Base-by-base conservation (phyloP, 2,329 filamentous ascomycete species). In the Calonectria pseudoturangicola region DNA sequence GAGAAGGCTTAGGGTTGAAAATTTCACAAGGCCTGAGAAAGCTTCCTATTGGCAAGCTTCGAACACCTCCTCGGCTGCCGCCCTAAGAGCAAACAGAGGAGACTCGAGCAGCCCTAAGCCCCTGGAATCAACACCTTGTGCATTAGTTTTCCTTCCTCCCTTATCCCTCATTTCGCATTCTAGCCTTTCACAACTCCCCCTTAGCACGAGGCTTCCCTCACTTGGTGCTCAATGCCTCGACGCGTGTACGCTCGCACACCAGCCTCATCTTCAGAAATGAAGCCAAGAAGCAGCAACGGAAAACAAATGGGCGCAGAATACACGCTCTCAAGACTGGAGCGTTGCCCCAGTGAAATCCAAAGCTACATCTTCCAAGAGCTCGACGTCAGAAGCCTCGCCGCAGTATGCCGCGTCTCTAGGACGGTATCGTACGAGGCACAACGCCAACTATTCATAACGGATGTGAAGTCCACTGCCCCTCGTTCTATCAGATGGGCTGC, bases 21-120 rank as follows among this genome's bases (percentile, higher is more conserved):
- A 13, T 25, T 12, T 16, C 16, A 8, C 6, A 4, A 39, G 13
- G 15, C 27, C 12, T 33, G 4, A 8, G n/a, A 21, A 10, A 12
- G 54, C 54, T 12, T 18, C 54, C 41, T 25, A 58, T 58, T 47
- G 58, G 58, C 9, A 63, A 27, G 2, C 25, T 10, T 18, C 7
- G 9, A 33, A 15, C 27, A 21, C 27, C 41, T 21, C 25, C 58
- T 47, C 27, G 8, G 41, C 25, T 33, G 41, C 25, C 8, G 41
- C 25, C 27, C 58, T 63, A 47, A 39, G 27, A 63, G 58, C 58
- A 63, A 63, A 45, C 58, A 63, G 58, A 63, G 27, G 41, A 4
- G 18, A 28, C 27, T 43, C 18, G 7, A 41, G n/a, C 16, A 27
- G n/a, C 25, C 41, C 28, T 63, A 28, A 63, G 41, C 25, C 27